These are phyloP conservation scores for Globisporangium cylindrosporum DNA, from an alignment of 352 stramenopile species.

Conservation along the genomic window DNA sequence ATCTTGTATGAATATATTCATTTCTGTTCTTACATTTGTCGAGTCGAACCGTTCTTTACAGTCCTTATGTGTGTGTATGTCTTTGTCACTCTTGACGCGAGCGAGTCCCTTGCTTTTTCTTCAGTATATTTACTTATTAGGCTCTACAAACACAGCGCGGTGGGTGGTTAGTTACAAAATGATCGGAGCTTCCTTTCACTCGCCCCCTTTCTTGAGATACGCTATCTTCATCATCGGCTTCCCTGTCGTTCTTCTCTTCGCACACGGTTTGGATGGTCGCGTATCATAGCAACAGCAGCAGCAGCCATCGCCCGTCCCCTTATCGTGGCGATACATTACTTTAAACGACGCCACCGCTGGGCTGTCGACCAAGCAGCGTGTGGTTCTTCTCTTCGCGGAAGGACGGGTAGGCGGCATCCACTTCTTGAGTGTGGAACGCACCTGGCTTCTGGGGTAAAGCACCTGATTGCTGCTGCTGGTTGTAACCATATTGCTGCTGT, in stretches of 20 bases:
- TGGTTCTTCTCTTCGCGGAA: conserved; percentile 72
- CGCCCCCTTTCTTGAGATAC: conserved; percentile 7
- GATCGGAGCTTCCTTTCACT: conserved; percentile 3
- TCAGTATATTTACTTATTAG: conserved; percentile 10
- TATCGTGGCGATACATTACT: neutral
- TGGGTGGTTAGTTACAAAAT: conserved; percentile 13
- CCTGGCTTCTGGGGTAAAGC: conserved; percentile 11
- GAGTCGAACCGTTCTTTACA: neutral
- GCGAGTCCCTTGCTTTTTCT: conserved; percentile 9
- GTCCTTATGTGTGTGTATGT: neutral
- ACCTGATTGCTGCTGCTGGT: conserved; percentile 17
- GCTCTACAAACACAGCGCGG: conserved; percentile 11
- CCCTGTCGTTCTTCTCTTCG: neutral
- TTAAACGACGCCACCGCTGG: conserved; percentile 69
- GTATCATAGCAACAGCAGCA: neutral
- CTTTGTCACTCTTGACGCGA: neutral
- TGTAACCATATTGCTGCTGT: conserved; percentile 21
- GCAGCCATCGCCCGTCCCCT: neutral
- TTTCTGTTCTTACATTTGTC: conserved; percentile 17
- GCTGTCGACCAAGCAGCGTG: conserved; percentile 57
- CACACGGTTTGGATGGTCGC: neutral
- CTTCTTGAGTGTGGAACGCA: conserved; percentile 18
- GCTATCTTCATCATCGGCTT: conserved; percentile 2
- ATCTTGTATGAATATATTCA: conserved; percentile 24
- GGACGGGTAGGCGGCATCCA: conserved; percentile 53